Evolutionary conservation across 371 early-diverging fungal genomes (phyloP), one percentile per base, ranked within the genome.

Genomic region (Haplosporangium sp.): DNA sequence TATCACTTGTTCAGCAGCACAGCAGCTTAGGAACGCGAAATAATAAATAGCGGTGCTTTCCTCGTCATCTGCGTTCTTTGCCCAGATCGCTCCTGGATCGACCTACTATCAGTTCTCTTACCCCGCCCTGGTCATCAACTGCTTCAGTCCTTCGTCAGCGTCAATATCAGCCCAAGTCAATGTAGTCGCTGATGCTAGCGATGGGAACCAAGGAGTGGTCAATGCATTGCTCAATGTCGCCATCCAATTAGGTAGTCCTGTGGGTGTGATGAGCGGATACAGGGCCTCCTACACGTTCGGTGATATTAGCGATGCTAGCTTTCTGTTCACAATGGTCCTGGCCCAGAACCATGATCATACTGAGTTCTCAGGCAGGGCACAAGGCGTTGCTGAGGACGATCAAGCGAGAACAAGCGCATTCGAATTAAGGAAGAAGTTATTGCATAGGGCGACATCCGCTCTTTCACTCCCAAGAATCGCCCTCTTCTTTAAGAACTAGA

Each of bases 111-210:
- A 73, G 20, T 66, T 21, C 11, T 62, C 73, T 14, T 73, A 66
- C 62, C 67, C 67, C 1, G 73, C 73, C 36, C 47, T 73, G 36
- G 62, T 73, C 13, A 36, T 73, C 59, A 72, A 72, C 57, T 72
- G 65, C 13, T 8, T 64, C 18, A 66, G 72, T 16, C 55, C 61
- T 16, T 72, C 72, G 6, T 66, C 65, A 20, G 65, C 72, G 1
- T 72, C 66, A 66, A 56, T 72, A 66, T 51, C 59, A 21, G 55
- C 61, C 29, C 72, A 72, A 23, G 66, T 72, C 52, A 72, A 72
- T 37, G 65, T 57, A 0, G 72, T 65, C 21, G 65, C 72, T 7
- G 72, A 72, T 52, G 72, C 72, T 0, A 46, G 55, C 20, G 66
- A 72, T 29, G 72, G 65, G 56, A 66, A 72, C 46, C 72, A 72